These are phyloP conservation scores for Chaetomiaceae sp. DNA, from an alignment of 2,329 filamentous ascomycete species.

Conservation along the genomic window DNA sequence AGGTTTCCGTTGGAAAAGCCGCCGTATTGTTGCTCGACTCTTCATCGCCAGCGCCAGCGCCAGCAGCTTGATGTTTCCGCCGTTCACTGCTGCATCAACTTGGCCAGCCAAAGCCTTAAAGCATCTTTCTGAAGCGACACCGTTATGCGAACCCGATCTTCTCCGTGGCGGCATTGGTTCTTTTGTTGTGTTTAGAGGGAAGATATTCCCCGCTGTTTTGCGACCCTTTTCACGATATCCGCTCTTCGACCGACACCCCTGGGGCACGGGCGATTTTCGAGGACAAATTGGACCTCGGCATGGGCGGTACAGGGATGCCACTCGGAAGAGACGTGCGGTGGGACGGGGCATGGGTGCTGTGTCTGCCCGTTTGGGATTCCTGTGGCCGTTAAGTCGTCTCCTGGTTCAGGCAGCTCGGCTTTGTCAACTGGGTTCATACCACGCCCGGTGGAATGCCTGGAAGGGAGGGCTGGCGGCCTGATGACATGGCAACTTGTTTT, in stretches of 20 bases:
- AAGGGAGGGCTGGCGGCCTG: background rate
- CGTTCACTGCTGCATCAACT: slow-evolving; percentile 17
- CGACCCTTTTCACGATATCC: slow-evolving; percentile 30
- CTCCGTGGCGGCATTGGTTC: slow-evolving; percentile 45
- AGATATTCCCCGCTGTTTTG: slow-evolving; percentile 38
- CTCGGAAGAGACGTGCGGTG: slow-evolving; percentile 6
- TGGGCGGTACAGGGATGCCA: slow-evolving; percentile 9
- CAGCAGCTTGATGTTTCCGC: slow-evolving; percentile 23
- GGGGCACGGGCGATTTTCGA: slow-evolving; percentile 22
- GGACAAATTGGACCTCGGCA: slow-evolving; percentile 13
- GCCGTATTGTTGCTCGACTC: background rate
- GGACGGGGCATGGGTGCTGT: too few relatives aligned
- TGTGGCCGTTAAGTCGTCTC: too few relatives aligned
- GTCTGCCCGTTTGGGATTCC: too few relatives aligned
- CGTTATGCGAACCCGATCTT: slow-evolving; percentile 38
- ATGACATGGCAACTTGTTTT: slow-evolving; percentile 2
- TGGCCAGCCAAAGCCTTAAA: too few relatives aligned
- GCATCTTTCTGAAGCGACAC: slow-evolving; percentile 27
- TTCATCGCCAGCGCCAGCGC: slow-evolving; percentile 18
- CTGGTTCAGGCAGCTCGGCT: too few relatives aligned
- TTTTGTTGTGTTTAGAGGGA: slow-evolving; percentile 40
- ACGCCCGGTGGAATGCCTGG: background rate
- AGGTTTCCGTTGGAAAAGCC: too few relatives aligned
- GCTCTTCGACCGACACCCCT: slow-evolving; percentile 18
- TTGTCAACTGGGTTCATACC: background rate